A percentile compares a stretch with the other conserved stretches of the same genome.
These are phyloP conservation scores for Aspergillus mulundensis DNA, from an alignment of 495 filamentous ascomycete species.

Conservation along the genomic window DNA sequence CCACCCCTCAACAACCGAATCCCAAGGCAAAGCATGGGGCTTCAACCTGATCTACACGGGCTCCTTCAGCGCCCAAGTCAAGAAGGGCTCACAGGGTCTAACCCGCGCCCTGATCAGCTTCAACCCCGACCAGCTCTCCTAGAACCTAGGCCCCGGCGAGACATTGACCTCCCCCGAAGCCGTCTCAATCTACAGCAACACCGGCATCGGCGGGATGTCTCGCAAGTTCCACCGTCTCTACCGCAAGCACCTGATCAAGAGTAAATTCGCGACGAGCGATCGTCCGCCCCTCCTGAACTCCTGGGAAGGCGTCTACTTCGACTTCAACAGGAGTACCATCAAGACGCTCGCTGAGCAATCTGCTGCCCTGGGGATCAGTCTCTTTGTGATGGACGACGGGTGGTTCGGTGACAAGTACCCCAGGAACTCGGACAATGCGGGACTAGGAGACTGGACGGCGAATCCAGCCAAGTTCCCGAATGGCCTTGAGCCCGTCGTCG, in stretches of 20 bases:
- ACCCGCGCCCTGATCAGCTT: slow-evolving; percentile 49
- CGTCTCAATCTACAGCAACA: slow-evolving; percentile 47
- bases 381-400: slow-evolving; percentile 56
- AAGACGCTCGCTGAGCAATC: slow-evolving; percentile 45
- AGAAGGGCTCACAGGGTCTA: slow-evolving; percentile 52
- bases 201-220: slow-evolving; percentile 52
- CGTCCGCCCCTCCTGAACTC: slow-evolving; percentile 52
- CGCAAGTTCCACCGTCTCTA: slow-evolving; percentile 50
- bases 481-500: slow-evolving; percentile 42
- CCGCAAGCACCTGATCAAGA: slow-evolving; percentile 51
- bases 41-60: slow-evolving; percentile 54
- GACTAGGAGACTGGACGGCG: slow-evolving; percentile 53
- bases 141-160: slow-evolving; percentile 41
- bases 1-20: slow-evolving; percentile 48
- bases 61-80: slow-evolving; percentile 47
- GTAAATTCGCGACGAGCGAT: slow-evolving; percentile 44
- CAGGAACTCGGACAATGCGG: slow-evolving; percentile 42
- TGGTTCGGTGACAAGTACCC: slow-evolving; percentile 56
- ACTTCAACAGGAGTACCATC: slow-evolving; percentile 46
- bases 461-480: slow-evolving; percentile 51
- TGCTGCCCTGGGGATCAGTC: slow-evolving; percentile 45
- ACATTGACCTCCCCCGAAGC: slow-evolving; percentile 50
- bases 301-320: slow-evolving; percentile 48
- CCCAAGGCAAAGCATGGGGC: slow-evolving; percentile 49
- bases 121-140: slow-evolving; percentile 48